phyloP scores from a whole-genome alignment of 2,329 filamentous ascomycete species.

The Claviceps arundinis region DNA sequence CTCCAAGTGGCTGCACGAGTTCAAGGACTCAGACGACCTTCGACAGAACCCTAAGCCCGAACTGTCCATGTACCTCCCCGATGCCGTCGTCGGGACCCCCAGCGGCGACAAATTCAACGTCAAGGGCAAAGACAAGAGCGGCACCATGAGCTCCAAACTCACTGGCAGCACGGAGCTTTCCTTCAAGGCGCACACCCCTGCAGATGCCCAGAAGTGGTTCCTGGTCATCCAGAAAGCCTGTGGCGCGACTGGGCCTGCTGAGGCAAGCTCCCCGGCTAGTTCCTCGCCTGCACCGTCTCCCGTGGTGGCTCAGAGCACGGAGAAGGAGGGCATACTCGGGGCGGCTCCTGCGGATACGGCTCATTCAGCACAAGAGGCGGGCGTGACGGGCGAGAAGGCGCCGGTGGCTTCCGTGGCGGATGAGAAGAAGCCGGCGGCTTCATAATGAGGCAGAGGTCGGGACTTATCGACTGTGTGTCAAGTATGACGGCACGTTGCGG shows the following conservation, averaged over 20 bases:
- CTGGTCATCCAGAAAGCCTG: constrained; percentile 52
- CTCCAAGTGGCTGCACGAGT: constrained; percentile 83
- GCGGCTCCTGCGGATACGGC: constrained; percentile 6
- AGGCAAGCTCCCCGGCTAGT: constrained; percentile 14
- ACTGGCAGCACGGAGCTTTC: constrained; percentile 64
- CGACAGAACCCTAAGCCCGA: constrained; percentile 68
- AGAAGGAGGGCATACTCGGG: constrained; percentile 8
- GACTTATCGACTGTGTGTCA: no score
- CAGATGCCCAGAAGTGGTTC: constrained; percentile 78
- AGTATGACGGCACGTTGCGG: no score
- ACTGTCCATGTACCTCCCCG: constrained; percentile 80
- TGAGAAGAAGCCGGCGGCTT: constrained; percentile 2
- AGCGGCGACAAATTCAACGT: constrained; percentile 80
- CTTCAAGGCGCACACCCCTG: constrained; percentile 76
- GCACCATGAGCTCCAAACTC: constrained; percentile 68
- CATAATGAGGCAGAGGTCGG: no score
- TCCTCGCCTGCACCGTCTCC: constrained; percentile 4
- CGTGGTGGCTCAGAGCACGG: background rate
- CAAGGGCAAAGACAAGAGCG: constrained; percentile 85
- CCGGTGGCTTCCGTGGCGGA: background rate
- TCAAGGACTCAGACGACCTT: constrained; percentile 74
- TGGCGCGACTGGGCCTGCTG: constrained; percentile 32
- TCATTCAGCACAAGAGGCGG: constrained; percentile 33
- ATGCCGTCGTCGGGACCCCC: constrained; percentile 62
- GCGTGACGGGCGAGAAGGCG: constrained; percentile 24